These are phyloP conservation scores for Fistulinella prunicolor DNA, from an alignment of 768 basidiomycete species.

Conservation along the genomic window DNA sequence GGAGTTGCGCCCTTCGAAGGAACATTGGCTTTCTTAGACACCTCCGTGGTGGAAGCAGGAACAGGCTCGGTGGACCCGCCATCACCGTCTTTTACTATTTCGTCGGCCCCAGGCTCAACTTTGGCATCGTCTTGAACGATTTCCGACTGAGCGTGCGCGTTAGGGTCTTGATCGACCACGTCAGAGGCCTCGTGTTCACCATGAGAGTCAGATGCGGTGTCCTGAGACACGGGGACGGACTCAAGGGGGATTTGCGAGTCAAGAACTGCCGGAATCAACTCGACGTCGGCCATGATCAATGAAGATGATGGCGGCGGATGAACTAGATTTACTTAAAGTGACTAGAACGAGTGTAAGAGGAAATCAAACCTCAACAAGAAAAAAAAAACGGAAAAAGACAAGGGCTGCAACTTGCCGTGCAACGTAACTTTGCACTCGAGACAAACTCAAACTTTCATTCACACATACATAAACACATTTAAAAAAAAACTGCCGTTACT, in stretches of 20 bases:
- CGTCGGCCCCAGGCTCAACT: slow-evolving; percentile 15
- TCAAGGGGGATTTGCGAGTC: slow-evolving; percentile 23
- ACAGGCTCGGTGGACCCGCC: slow-evolving; percentile 14
- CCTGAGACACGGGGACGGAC: slow-evolving; percentile 18
- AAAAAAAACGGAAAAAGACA: slow-evolving; percentile 7
- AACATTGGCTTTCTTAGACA: slow-evolving; percentile 24
- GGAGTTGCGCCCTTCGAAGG: slow-evolving; percentile 27
- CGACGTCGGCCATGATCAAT: slow-evolving; percentile 39
- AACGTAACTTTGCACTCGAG: slow-evolving; percentile 12
- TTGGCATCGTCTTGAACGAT: slow-evolving; percentile 20
- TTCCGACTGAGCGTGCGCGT: slow-evolving; percentile 17
- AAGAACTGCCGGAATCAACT: slow-evolving; percentile 19
- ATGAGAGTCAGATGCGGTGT: slow-evolving; percentile 24
- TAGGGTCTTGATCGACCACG: slow-evolving; percentile 31
- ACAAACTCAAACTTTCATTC: slow-evolving; percentile 7
- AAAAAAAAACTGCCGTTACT: slow-evolving; percentile 17
- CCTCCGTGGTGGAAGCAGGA: slow-evolving; percentile 16
- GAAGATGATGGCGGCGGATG: slow-evolving; percentile 15
- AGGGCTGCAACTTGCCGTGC: slow-evolving; percentile 3
- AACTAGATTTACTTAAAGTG: not conserved
- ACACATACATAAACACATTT: slow-evolving; percentile 22
- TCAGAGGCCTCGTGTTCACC: slow-evolving; percentile 40
- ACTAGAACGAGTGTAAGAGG: slow-evolving; percentile 8
- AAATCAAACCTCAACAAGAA: slow-evolving; percentile 10
- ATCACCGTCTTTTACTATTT: slow-evolving; percentile 12